Conservation (phyloP, 1,284 basidiomycete species). For the Trichosporon inkin region DNA sequence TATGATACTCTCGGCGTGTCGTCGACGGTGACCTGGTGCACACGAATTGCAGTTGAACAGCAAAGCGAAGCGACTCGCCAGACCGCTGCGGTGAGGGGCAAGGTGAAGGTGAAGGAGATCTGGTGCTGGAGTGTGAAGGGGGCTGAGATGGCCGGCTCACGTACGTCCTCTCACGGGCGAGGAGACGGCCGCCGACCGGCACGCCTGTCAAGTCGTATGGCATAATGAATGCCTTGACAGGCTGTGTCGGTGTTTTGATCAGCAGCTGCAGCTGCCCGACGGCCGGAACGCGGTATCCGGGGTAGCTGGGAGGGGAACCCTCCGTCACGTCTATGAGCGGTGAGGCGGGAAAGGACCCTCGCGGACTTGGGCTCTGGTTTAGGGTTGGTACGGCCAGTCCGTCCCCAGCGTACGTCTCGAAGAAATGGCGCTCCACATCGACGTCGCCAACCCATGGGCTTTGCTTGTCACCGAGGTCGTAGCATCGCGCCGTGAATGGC, state of each 20-base stretch:
- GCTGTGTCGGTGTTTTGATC: constrained; percentile 51
- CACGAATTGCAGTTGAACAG: constrained; percentile 51
- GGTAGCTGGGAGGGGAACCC: constrained; percentile 33
- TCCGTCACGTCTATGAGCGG: not conserved
- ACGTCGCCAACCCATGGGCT: constrained; percentile 48
- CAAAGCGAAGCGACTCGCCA: constrained; percentile 44
- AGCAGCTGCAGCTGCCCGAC: constrained; percentile 56
- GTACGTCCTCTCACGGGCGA: constrained; percentile 45
- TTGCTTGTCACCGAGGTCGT: constrained; percentile 37
- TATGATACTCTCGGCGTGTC: not conserved
- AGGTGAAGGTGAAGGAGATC: constrained; percentile 2
- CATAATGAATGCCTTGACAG: constrained; percentile 55
- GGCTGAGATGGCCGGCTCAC: constrained; percentile 10
- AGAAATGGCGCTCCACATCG: constrained; percentile 43
- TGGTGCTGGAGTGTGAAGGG: not conserved
- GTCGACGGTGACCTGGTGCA: constrained; percentile 23
- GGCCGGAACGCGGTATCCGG: constrained; percentile 53
- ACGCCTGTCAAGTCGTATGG: constrained; percentile 54
- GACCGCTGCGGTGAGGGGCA: not conserved
- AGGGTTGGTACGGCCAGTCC: not conserved
- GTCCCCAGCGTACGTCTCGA: constrained; percentile 14
- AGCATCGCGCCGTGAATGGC: constrained; percentile 45
- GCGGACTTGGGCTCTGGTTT: not conserved
- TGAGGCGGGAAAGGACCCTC: not conserved
- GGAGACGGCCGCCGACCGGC: constrained; percentile 37